phyloP scores from a whole-genome alignment of 106 monocot genomes.

The Phalaenopsis aphrodite region DNA sequence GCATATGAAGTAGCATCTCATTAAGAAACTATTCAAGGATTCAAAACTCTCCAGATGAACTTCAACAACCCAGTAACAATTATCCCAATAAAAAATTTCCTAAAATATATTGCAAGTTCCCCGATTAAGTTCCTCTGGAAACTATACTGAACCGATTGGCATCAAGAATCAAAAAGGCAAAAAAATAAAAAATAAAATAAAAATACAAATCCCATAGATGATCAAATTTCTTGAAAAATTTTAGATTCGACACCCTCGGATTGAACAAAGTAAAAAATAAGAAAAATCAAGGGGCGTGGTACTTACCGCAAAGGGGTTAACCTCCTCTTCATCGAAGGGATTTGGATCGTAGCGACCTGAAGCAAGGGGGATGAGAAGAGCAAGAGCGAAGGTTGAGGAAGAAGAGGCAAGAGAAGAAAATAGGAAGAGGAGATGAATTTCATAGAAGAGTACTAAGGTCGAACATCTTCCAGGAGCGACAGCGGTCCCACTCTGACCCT shows the following conservation, averaged over 20 bases:
- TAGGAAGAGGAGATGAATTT: too few species aligned
- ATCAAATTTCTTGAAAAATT: background rate
- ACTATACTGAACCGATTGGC: background rate
- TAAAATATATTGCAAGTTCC: background rate
- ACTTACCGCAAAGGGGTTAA: constrained; percentile 72
- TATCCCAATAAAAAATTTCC: background rate
- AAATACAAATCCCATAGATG: background rate
- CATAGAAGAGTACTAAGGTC: too few species aligned
- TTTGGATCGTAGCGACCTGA: constrained; percentile 51
- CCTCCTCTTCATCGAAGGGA: constrained; percentile 69
- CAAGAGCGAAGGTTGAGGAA: too few species aligned
- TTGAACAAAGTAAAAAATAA: background rate
- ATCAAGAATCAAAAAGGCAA: background rate
- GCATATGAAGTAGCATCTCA: background rate
- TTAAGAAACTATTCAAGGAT: background rate
- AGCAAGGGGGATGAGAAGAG: background rate
- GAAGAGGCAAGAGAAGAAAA: too few species aligned
- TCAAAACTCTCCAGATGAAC: background rate
- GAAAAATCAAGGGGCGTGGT: background rate
- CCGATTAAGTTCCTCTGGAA: background rate
- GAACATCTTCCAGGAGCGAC: too few species aligned
- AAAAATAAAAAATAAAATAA: background rate
- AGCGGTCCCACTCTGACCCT: too few species aligned
- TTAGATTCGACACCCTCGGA: background rate
- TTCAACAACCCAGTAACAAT: background rate